Conservation (phyloP, 2,329 filamentous ascomycete genomes). For the Aspergillus thermomutatus region DNA sequence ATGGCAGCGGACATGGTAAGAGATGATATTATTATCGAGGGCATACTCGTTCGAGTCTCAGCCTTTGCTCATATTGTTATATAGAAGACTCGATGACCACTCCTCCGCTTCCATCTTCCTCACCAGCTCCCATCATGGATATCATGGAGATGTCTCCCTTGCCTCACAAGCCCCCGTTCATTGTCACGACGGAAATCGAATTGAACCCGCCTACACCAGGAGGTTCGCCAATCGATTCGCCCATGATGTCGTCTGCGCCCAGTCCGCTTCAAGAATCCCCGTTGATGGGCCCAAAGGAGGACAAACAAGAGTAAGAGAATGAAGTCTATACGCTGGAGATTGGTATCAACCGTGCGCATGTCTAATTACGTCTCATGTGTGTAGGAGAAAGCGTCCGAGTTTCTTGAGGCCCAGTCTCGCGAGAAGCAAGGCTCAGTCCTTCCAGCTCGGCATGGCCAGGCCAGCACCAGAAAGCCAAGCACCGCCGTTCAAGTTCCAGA, state of each 20-base stretch:
- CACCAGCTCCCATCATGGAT: slow-evolving; percentile 68
- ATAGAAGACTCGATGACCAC: slow-evolving; percentile 72
- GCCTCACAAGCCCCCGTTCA: slow-evolving; percentile 76
- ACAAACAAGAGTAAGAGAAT: slow-evolving; percentile 35
- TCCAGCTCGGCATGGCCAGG: slow-evolving; percentile 61
- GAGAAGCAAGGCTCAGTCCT: slow-evolving; percentile 71
- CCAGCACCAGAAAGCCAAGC: slow-evolving; percentile 62
- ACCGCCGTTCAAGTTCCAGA: slow-evolving; percentile 73
- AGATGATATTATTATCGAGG: slow-evolving; percentile 1
- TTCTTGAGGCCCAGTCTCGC: slow-evolving; percentile 71
- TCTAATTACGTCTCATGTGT: slow-evolving; percentile 20
- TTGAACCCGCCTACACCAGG: slow-evolving; percentile 70
- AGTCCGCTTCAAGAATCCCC: slow-evolving; percentile 41
- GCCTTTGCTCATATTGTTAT: slow-evolving; percentile 28
- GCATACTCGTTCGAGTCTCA: not conserved
- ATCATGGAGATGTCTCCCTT: slow-evolving; percentile 92
- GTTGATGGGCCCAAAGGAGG: slow-evolving; percentile 29
- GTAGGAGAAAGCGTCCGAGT: slow-evolving; percentile 64
- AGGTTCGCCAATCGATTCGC: slow-evolving; percentile 43
- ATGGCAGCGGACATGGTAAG: slow-evolving; percentile 58
- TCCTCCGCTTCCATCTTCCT: slow-evolving; percentile 79
- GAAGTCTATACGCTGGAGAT: not conserved
- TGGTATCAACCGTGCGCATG: not conserved
- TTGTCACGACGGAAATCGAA: slow-evolving; percentile 58
- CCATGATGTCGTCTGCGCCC: slow-evolving; percentile 32